A percentile compares a stretch with the other conserved stretches of the same genome.
Evolutionary conservation across 2,329 filamentous ascomycete genomes (phyloP).

Genomic region (Fusarium keratoplasticum): DNA sequence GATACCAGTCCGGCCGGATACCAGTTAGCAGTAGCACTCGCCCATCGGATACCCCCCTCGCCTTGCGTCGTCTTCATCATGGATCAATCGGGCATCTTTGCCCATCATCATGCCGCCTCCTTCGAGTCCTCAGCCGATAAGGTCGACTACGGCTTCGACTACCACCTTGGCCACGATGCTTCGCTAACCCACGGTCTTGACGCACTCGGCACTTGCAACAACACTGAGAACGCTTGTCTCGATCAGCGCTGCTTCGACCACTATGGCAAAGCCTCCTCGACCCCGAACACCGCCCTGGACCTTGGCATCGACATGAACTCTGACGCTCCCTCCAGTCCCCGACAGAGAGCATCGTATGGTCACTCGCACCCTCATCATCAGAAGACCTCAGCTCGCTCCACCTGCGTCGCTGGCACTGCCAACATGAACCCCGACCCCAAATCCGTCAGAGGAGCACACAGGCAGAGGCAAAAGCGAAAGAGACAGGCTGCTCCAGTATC

Average conservation of each 20-base stretch:
- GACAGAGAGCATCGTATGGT: not conserved
- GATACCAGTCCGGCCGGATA: not conserved
- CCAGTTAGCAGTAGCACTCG: not conserved
- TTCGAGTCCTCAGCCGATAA: conserved; percentile 36
- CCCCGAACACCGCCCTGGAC: conserved; percentile 20
- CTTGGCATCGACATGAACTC: conserved; percentile 33
- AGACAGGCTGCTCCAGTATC: conserved; percentile 26
- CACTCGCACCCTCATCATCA: conserved; percentile 1
- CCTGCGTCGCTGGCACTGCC: conserved; percentile 18
- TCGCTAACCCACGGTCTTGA: conserved; percentile 43
- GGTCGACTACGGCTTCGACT: conserved; percentile 48
- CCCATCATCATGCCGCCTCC: conserved; percentile 31
- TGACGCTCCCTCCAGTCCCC: not conserved
- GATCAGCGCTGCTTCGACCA: conserved; percentile 44
- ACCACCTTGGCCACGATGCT: conserved; percentile 41
- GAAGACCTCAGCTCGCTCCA: conserved; percentile 25
- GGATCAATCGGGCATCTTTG: conserved; percentile 39
- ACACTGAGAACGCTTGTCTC: conserved; percentile 50
- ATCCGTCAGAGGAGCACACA: conserved; percentile 15
- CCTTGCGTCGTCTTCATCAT: conserved; percentile 13
- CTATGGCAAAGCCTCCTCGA: conserved; percentile 33
- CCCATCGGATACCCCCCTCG: not conserved
- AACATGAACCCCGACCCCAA: conserved; percentile 12
- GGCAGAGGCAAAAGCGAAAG: conserved; percentile 31
- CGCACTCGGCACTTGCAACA: conserved; percentile 43